phyloP scores from a whole-genome alignment of 2,329 filamentous ascomycete genomes.

The Monosporascus sp. region DNA sequence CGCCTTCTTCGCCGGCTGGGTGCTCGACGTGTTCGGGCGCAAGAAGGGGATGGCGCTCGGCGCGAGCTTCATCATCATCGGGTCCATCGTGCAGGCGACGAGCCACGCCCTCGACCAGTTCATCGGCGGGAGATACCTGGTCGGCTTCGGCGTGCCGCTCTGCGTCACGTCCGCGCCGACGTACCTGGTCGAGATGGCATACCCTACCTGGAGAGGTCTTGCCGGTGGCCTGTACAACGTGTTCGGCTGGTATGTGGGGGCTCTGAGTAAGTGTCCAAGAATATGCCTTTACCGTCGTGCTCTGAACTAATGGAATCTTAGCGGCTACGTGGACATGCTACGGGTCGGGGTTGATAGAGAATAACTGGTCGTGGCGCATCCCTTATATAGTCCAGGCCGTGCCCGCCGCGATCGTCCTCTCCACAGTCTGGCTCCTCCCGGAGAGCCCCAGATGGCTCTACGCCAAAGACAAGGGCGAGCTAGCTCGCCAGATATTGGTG shows the following conservation, averaged over 20 bases:
- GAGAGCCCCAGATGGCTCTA: conserved; percentile 39
- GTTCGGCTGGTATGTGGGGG: too few relatives aligned
- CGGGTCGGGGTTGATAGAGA: conserved; percentile 28
- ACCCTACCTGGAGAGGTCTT: conserved; percentile 46
- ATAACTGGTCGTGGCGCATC: conserved; percentile 44
- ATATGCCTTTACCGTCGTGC: background rate
- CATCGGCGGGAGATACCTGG: conserved; percentile 41
- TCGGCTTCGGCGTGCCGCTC: conserved; percentile 41
- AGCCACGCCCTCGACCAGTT: conserved; percentile 33
- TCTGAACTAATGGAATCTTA: conserved; percentile 30
- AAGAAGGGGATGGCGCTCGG: conserved; percentile 40
- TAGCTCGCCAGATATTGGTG: conserved; percentile 35
- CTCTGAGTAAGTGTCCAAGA: background rate
- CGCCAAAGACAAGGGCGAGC: conserved; percentile 33
- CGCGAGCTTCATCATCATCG: conserved; percentile 38
- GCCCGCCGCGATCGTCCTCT: conserved; percentile 35
- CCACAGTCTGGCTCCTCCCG: conserved; percentile 33
- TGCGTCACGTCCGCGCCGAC: conserved; percentile 45
- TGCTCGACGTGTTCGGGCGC: conserved; percentile 40
- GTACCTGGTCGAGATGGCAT: conserved; percentile 42
- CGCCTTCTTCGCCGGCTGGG: conserved; percentile 35
- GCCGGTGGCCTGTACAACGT: conserved; percentile 30
- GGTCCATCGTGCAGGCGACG: conserved; percentile 37
- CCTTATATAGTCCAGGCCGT: conserved; percentile 43
- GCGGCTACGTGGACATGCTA: conserved; percentile 44